Evolutionary conservation across 345 rosid genomes (phyloP).

Genomic region (Citrus reticulata): DNA sequence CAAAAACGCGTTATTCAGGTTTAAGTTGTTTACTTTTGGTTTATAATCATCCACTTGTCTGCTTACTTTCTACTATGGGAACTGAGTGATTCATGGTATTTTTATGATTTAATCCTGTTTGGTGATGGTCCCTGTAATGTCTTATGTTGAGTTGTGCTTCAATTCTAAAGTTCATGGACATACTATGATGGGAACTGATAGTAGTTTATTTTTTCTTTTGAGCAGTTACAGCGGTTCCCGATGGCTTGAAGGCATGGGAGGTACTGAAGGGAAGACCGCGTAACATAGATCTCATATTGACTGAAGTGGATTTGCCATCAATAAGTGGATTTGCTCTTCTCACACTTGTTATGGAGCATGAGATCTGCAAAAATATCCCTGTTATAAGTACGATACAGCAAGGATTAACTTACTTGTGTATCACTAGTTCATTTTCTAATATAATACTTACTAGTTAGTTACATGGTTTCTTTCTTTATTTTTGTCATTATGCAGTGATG

Average conservation of each 20-base stretch:
- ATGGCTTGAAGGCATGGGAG: slow-evolving; percentile 99
- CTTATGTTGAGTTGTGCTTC: background rate
- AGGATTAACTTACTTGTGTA: background rate
- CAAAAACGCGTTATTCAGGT: background rate
- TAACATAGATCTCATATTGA: slow-evolving; percentile 68
- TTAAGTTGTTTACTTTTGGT: background rate
- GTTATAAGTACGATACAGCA: slow-evolving; percentile 67
- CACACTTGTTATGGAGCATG: slow-evolving; percentile 84
- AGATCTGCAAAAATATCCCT: slow-evolving; percentile 83
- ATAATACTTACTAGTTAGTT: background rate
- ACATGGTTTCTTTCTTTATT: background rate
- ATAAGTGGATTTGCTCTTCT: slow-evolving; percentile 89
- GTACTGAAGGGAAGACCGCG: slow-evolving; percentile 60
- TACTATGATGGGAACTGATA: slow-evolving; percentile 4
- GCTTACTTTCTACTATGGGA: background rate
- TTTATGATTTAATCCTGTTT: background rate
- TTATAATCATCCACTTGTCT: background rate
- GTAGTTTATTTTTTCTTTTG: slow-evolving; percentile 9
- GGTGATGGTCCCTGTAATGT: background rate
- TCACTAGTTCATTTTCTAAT: slow-evolving; percentile 1
- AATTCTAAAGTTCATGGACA: background rate
- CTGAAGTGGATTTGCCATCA: slow-evolving; percentile 89
- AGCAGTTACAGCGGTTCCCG: slow-evolving; percentile 75
- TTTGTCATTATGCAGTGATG: slow-evolving; percentile 74
- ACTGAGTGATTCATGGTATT: background rate